phyloP scores from a whole-genome alignment of 106 monocot genomes.

The Chionographis japonica region DNA sequence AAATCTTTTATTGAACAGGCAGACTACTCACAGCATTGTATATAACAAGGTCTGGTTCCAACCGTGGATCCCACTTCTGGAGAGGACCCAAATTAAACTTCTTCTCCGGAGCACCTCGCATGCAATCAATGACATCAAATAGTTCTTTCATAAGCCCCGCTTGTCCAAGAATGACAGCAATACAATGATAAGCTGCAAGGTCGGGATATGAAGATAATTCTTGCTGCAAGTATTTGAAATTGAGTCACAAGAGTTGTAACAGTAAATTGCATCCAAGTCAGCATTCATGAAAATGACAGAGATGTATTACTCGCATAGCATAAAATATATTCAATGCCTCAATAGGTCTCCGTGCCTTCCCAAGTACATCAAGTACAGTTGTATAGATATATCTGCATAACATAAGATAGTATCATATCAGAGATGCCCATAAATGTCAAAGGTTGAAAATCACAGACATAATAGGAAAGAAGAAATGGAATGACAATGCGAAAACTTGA shows the following conservation, averaged over 20 bases:
- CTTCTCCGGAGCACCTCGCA: constrained; percentile 63
- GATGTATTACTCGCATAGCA: constrained; percentile 67
- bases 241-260: constrained; percentile 3
- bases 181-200: constrained; percentile 95
- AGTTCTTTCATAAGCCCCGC: constrained; percentile 92
- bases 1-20: too few species aligned
- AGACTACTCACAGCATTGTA: constrained; percentile 82
- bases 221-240: constrained; percentile 50
- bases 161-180: constrained; percentile 92
- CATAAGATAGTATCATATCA: constrained; percentile 1
- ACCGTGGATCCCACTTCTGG: constrained; percentile 82
- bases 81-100: constrained; percentile 66
- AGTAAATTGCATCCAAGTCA: constrained; percentile 1
- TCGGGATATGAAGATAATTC: constrained; percentile 92
- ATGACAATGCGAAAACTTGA: too few species aligned
- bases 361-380: constrained; percentile 84
- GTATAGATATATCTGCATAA: constrained; percentile 87
- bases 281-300: constrained; percentile 6
- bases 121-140: constrained; percentile 97
- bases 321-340: constrained; percentile 94
- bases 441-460: neutral
- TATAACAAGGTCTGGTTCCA: constrained; percentile 90
- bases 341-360: constrained; percentile 82
- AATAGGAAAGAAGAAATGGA: neutral
- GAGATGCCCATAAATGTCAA: neutral